Evolutionary conservation across 805 yeast species (phyloP), one percentile per base, ranked within the genome.

Genomic region (Debaryomyces maramus): DNA sequence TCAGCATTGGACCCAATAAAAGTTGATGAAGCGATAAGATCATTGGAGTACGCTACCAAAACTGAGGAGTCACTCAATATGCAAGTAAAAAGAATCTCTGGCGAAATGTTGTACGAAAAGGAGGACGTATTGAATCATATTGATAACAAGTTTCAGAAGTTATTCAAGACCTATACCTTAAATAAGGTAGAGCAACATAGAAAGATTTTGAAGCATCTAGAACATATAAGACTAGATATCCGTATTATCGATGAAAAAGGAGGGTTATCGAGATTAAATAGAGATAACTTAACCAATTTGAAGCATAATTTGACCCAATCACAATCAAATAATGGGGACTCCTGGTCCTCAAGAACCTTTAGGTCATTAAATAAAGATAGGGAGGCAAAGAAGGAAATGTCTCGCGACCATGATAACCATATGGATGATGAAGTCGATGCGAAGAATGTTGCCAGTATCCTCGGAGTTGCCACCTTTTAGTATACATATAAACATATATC

Each of bases 171-270:
- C 32, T 80, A 75, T 46, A 78, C 88, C 0, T 65, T 85, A 47
- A 79, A 81, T 46, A 81, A 81, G 51, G 89, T 93, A 32, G 96
- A 88, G 44, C 86, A 82, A 49, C 97, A 90, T 65, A 76, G 98
- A 32, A 83, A 87, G 52, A 81, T 85, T 36, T 70, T 93, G 38
- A 75, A 80, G 40, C 73, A 84, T 27, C 72, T 95, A 67, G 96
- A 83, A 55, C 77, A 73, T 48, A 80, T 79, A 43, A 76, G 91
- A 43, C 64, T 77, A 3, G 93, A 85, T 48, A 83, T 87, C 8
- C 72, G 95, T 40, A 73, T 79, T 6, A 86, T 85, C 4, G 95
- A 87, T 61, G 75, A 76, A 20, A 72, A 73, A 18, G 95, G 96
- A 16, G 96, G 96, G 0, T 73, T 93, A 28, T 78, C 93, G 28